Base-by-base conservation (phyloP, 208 protist genomes). In the Leishmania arabica region DNA sequence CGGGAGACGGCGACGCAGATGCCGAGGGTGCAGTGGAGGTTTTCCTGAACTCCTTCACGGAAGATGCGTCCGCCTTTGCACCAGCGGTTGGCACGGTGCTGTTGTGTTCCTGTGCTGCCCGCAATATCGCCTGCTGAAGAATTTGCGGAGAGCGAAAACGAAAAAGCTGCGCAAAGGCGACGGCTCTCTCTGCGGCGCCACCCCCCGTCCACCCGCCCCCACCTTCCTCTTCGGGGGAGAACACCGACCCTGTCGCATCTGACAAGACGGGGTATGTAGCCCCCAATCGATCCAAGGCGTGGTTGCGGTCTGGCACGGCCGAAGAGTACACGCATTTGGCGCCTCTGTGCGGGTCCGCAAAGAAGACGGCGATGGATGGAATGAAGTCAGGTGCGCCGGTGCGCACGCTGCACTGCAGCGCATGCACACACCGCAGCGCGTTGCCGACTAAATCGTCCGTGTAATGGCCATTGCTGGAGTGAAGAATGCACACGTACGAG, bases 311-410 rank as follows among this genome's bases (percentile, higher is more conserved):
- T 27, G 81, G 82, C 13, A 88, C 80, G 42, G 77, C 77, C 13
- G 90, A 93, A 1, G 88, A 86, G 82, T 95, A 95, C 19, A 95
- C 78, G 53, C 88, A 95, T 58, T 86, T 75, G 64, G 78, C 83
- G 66, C 93, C 94, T 47, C 78, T 86, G 24, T 88, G 37, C 7
- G 91, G 86, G 71, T 95, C 92, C 5, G 94, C 88, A 13, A 93
- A 81, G 42, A 95, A 84, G 3, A 97, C 81, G 13, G 92, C 90
- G 40, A 93, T 82, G 37, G 85, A 80, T 5, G 90, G 90, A 37
- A 93, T 79, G 75, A 95, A 95, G 77, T 97, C 93, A 1, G 91
- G 83, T 17, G 91, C 75, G 42, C 62, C 69, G 31, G 77, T 80
- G 9, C 70, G 66, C 21, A 90, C 47, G 62, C 88, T 93, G 78